phyloP scores from a whole-genome alignment of 2,329 filamentous ascomycete genomes.

The Hypomyces rosellus region DNA sequence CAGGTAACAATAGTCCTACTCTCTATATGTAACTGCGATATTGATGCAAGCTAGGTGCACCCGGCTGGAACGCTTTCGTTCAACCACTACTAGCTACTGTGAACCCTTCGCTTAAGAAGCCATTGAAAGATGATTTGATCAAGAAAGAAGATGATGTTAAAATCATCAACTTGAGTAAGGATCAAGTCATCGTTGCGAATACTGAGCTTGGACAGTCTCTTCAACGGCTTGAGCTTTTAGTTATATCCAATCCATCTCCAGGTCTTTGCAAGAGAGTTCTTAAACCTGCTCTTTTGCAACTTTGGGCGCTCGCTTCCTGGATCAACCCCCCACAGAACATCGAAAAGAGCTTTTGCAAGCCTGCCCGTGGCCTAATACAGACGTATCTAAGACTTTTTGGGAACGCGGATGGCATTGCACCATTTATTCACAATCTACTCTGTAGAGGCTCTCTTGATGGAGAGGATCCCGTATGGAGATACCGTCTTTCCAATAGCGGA shows the following conservation, averaged over 20 bases:
- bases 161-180: constrained; percentile 40
- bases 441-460: constrained; percentile 42
- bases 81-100: constrained; percentile 50
- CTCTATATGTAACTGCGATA: not conserved
- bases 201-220: constrained; percentile 45
- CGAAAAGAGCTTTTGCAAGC: constrained; percentile 35
- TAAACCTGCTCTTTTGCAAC: constrained; percentile 49
- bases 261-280: constrained; percentile 58
- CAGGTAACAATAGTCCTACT: constrained; percentile 33
- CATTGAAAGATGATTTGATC: not conserved
- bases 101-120: constrained; percentile 33
- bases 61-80: constrained; percentile 59
- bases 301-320: constrained; percentile 59
- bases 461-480: constrained; percentile 44
- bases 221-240: constrained; percentile 47
- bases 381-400: constrained; percentile 54
- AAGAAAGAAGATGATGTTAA: constrained; percentile 25
- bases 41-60: constrained; percentile 31
- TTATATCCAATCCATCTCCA: constrained; percentile 60
- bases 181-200: constrained; percentile 39
- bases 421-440: constrained; percentile 48
- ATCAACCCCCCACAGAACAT: constrained; percentile 24
- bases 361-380: constrained; percentile 45
- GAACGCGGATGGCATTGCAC: constrained; percentile 40
- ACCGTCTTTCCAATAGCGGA: constrained; percentile 37